phyloP scores from a whole-genome alignment of 352 stramenopile genomes.

The Pythium plurisporium region DNA sequence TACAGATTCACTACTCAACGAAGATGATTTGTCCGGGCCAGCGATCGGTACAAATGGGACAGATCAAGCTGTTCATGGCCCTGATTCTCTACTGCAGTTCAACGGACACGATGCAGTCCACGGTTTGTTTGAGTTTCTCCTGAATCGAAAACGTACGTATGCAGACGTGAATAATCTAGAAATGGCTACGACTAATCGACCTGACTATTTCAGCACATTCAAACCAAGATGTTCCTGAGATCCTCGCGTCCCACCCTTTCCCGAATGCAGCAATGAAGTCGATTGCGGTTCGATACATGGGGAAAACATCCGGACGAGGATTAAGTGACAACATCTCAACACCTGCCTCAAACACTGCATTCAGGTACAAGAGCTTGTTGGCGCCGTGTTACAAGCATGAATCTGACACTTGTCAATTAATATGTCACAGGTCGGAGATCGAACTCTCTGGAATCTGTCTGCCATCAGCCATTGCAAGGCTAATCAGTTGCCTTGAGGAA shows the following conservation, averaged over 20 bases:
- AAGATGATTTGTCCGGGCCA: slow-evolving; percentile 18
- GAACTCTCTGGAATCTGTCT: slow-evolving; percentile 62
- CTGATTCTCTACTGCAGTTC: slow-evolving; percentile 64
- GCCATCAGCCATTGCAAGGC: slow-evolving; percentile 26
- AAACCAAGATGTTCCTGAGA: slow-evolving; percentile 68
- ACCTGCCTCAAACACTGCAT: neutral
- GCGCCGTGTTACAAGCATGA: neutral
- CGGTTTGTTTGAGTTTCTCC: slow-evolving; percentile 69
- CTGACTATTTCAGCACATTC: slow-evolving; percentile 53
- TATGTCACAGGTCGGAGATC: slow-evolving; percentile 18
- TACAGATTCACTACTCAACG: slow-evolving; percentile 30
- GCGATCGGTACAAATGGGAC: neutral
- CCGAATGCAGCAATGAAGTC: slow-evolving; percentile 55
- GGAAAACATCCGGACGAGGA: slow-evolving; percentile 8
- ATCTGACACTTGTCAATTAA: too few relatives aligned
- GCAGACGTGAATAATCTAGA: too few relatives aligned
- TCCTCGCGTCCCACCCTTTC: slow-evolving; percentile 54
- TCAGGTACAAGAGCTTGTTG: slow-evolving; percentile 1
- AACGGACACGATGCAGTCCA: slow-evolving; percentile 58
- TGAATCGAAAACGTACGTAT: slow-evolving; percentile 79
- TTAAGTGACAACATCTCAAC: slow-evolving; percentile 5
- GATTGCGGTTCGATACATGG: slow-evolving; percentile 44
- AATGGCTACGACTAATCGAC: too few relatives aligned
- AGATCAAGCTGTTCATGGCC: slow-evolving; percentile 38
- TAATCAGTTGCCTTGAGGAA: slow-evolving; percentile 40